A percentile compares a stretch with the other conserved stretches of the same genome.
These are phyloP conservation scores for Syzygium oleosum DNA, from an alignment of 345 rosid species.

Conservation along the genomic window DNA sequence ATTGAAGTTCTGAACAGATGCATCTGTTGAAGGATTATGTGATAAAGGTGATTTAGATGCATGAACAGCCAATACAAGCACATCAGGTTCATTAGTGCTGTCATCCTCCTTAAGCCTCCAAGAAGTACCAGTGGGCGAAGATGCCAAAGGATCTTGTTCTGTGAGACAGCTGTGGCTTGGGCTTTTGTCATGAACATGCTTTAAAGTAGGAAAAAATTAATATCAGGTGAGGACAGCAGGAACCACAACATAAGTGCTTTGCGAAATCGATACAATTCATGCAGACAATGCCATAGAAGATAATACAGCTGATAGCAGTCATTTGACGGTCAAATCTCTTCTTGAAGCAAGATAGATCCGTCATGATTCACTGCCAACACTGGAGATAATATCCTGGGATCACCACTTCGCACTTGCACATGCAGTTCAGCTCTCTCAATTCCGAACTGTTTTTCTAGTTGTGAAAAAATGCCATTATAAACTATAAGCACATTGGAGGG, in stretches of 20 bases:
- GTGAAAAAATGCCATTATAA: background rate
- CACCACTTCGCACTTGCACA: background rate
- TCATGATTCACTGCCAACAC: background rate
- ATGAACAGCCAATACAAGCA: background rate
- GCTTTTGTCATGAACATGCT: slow-evolving; percentile 4
- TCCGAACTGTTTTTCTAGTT: background rate
- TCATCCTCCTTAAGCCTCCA: slow-evolving; percentile 7
- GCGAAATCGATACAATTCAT: background rate
- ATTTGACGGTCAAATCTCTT: background rate
- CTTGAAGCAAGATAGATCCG: background rate
- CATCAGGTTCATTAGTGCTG: slow-evolving; percentile 7
- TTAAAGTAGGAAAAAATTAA: slow-evolving; percentile 1
- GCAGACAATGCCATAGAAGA: slow-evolving; percentile 6
- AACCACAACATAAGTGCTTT: background rate
- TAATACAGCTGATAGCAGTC: slow-evolving; percentile 13
- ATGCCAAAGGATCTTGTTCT: slow-evolving; percentile 7
- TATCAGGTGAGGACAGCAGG: background rate
- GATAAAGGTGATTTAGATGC: slow-evolving; percentile 1
- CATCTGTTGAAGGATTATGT: background rate
- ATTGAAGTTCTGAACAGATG: slow-evolving; percentile 4
- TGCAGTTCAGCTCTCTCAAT: background rate
- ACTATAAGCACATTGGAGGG: background rate
- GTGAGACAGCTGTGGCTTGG: slow-evolving; percentile 12
- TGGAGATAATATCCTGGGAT: background rate
- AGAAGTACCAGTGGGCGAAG: background rate